phyloP scores from a whole-genome alignment of 2,329 filamentous ascomycete species.

The Biscogniauxia mediterranea region DNA sequence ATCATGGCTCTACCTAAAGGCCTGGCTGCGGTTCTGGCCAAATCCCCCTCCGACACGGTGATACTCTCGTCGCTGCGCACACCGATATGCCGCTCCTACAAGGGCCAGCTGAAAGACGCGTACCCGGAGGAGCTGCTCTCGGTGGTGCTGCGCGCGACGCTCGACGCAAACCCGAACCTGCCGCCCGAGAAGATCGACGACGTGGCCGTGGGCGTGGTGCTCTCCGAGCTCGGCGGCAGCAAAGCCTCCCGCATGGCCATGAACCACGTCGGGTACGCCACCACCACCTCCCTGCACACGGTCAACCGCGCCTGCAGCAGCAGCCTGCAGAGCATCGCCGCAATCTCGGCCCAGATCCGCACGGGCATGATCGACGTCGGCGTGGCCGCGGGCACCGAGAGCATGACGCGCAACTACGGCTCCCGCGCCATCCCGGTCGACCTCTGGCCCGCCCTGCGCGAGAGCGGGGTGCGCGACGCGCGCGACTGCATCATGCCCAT shows the following conservation, averaged over 20 bases:
- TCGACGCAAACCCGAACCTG: slow-evolving; percentile 70
- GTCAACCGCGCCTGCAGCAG: slow-evolving; percentile 85
- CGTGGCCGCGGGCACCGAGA: slow-evolving; percentile 90
- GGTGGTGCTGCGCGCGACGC: slow-evolving; percentile 63
- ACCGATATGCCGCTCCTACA: slow-evolving; percentile 78
- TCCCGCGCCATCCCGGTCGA: slow-evolving; percentile 79
- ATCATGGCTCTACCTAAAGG: slow-evolving; percentile 59
- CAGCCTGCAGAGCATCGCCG: slow-evolving; percentile 73
- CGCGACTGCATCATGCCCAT: slow-evolving; percentile 91
- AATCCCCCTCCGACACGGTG: slow-evolving; percentile 77
- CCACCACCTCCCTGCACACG: slow-evolving; percentile 74
- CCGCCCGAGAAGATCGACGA: slow-evolving; percentile 71
- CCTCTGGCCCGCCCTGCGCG: slow-evolving; percentile 71
- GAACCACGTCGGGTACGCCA: slow-evolving; percentile 76
- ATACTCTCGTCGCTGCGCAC: slow-evolving; percentile 90
- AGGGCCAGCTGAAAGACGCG: slow-evolving; percentile 80
- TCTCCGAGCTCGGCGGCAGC: slow-evolving; percentile 84
- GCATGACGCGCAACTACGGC: slow-evolving; percentile 92
- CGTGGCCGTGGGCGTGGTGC: slow-evolving; percentile 81
- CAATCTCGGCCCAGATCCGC: slow-evolving; percentile 72
- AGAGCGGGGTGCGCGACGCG: slow-evolving; percentile 65
- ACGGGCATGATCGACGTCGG: slow-evolving; percentile 69
- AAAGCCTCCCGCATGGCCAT: slow-evolving; percentile 92
- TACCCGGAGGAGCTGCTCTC: slow-evolving; percentile 88
- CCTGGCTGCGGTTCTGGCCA: slow-evolving; percentile 73